Percentiles rank a stretch among this genome's conserved stretches.
Conservation (phyloP, 2,329 filamentous ascomycete species). For the Colletotrichum godetiae region DNA sequence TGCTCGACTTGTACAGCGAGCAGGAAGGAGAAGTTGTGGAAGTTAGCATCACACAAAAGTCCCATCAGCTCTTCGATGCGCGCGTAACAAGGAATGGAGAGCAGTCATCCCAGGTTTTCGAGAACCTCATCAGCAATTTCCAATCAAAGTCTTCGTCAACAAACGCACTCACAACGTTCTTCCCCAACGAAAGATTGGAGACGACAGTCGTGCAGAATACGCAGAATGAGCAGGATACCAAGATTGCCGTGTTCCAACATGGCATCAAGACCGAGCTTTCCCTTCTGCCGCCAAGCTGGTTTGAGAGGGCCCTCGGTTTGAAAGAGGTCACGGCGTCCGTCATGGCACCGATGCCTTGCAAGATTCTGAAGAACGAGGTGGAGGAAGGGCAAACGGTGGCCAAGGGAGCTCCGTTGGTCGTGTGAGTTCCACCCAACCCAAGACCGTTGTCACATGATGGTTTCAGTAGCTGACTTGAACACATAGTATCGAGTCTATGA, state of each 20-base stretch:
- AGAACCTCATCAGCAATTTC: slow-evolving; percentile 58
- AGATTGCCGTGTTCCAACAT: slow-evolving; percentile 81
- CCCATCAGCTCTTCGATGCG: slow-evolving; percentile 59
- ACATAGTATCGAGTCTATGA: slow-evolving; percentile 83
- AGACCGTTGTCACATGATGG: neutral
- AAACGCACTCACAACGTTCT: slow-evolving; percentile 75
- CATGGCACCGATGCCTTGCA: slow-evolving; percentile 96
- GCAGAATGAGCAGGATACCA: slow-evolving; percentile 63
- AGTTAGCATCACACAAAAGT: slow-evolving; percentile 61
- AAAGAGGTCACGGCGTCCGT: slow-evolving; percentile 87
- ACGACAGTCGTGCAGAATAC: slow-evolving; percentile 78
- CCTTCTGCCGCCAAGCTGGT: slow-evolving; percentile 78
- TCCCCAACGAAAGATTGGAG: slow-evolving; percentile 81
- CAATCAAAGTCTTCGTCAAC: slow-evolving; percentile 41
- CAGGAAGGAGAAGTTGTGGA: slow-evolving; percentile 72
- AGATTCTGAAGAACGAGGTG: slow-evolving; percentile 91
- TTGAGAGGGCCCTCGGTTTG: slow-evolving; percentile 85
- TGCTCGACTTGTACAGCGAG: slow-evolving; percentile 71
- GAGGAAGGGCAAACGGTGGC: slow-evolving; percentile 82
- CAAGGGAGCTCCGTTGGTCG: slow-evolving; percentile 88
- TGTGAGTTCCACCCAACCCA: slow-evolving; percentile 62
- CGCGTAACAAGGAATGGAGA: slow-evolving; percentile 55
- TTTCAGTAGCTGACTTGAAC: slow-evolving; percentile 39
- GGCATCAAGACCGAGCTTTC: slow-evolving; percentile 69
- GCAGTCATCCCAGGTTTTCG: slow-evolving; percentile 52